Evolutionary conservation across 2,329 filamentous ascomycete species (phyloP).

Genomic region (Amauroascus verrucosus): DNA sequence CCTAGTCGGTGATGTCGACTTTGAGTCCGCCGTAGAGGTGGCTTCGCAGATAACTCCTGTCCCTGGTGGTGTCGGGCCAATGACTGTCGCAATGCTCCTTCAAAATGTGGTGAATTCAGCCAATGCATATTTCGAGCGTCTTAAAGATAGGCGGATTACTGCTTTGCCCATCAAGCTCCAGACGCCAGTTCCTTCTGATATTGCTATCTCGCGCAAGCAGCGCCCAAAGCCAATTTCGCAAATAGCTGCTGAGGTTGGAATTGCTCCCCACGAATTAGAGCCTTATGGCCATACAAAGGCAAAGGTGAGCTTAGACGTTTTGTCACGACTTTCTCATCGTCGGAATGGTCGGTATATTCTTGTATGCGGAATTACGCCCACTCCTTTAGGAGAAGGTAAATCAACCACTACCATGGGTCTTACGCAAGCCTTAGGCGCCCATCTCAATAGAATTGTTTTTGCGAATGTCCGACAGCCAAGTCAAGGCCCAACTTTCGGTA

Average conservation of each 20-base stretch:
- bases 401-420: constrained; percentile 96
- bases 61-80: constrained; percentile 90
- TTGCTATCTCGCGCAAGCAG: constrained; percentile 80
- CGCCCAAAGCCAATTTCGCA: constrained; percentile 83
- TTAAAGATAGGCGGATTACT: constrained; percentile 67
- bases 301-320: constrained; percentile 74
- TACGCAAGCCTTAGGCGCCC: constrained; percentile 81
- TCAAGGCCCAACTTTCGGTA: constrained; percentile 95
- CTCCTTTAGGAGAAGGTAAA: constrained; percentile 92
- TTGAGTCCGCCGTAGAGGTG: constrained; percentile 68
- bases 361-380: constrained; percentile 92
- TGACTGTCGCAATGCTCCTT: constrained; percentile 97
- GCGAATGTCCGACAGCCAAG: constrained; percentile 96
- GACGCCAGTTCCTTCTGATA: constrained; percentile 85
- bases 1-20: constrained; percentile 92
- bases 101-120: constrained; percentile 90
- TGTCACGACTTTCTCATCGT: constrained; percentile 78
- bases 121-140: constrained; percentile 66
- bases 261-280: constrained; percentile 79
- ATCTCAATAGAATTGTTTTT: constrained; percentile 78
- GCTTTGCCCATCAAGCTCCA: constrained; percentile 74
- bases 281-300: constrained; percentile 93
- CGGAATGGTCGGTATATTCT: constrained; percentile 83
- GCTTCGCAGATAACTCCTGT: constrained; percentile 93
- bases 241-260: constrained; percentile 76